A percentile compares a stretch with the other conserved stretches of the same genome.
Conservation (phyloP, 2,329 filamentous ascomycete genomes). For the Fusarium cicatricum region DNA sequence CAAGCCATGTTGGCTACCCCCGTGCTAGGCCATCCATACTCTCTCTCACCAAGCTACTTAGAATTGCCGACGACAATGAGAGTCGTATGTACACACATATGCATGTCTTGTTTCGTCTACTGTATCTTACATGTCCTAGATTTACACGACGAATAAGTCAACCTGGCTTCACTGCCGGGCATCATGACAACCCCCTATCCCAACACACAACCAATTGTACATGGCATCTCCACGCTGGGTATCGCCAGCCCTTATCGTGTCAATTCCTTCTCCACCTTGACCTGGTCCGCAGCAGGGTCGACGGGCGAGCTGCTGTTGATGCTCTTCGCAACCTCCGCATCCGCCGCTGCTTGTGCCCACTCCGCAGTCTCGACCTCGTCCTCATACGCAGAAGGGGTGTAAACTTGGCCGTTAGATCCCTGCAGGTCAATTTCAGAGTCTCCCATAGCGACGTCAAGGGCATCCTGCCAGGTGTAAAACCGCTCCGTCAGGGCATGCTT, state of each 20-base stretch:
- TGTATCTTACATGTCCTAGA: slow-evolving; percentile 41
- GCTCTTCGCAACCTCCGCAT: slow-evolving; percentile 25
- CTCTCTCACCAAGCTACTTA: not conserved
- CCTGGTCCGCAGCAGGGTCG: slow-evolving; percentile 18
- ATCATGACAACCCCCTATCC: slow-evolving; percentile 6
- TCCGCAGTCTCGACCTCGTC: slow-evolving; percentile 42
- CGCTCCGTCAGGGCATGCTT: slow-evolving; percentile 87
- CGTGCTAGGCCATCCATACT: not conserved
- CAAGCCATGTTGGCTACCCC: too few species aligned
- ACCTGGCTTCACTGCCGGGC: slow-evolving; percentile 2
- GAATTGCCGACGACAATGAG: too few species aligned
- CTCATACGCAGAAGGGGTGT: slow-evolving; percentile 54
- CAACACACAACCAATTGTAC: slow-evolving; percentile 20
- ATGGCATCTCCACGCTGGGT: slow-evolving; percentile 11
- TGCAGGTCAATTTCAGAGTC: slow-evolving; percentile 73
- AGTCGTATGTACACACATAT: slow-evolving; percentile 7
- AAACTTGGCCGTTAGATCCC: slow-evolving; percentile 57
- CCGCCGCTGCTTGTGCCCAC: slow-evolving; percentile 38
- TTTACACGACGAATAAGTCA: slow-evolving; percentile 36
- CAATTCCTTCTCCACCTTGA: slow-evolving; percentile 35
- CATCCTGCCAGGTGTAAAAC: slow-evolving; percentile 87
- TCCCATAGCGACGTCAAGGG: slow-evolving; percentile 67
- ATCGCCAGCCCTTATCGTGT: slow-evolving; percentile 17
- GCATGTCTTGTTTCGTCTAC: slow-evolving; percentile 21
- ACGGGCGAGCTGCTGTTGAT: slow-evolving; percentile 15